Evolutionary conservation across 148 eudicot species (phyloP), one percentile per base, ranked within the genome.

Genomic region (Silene uniflora): DNA sequence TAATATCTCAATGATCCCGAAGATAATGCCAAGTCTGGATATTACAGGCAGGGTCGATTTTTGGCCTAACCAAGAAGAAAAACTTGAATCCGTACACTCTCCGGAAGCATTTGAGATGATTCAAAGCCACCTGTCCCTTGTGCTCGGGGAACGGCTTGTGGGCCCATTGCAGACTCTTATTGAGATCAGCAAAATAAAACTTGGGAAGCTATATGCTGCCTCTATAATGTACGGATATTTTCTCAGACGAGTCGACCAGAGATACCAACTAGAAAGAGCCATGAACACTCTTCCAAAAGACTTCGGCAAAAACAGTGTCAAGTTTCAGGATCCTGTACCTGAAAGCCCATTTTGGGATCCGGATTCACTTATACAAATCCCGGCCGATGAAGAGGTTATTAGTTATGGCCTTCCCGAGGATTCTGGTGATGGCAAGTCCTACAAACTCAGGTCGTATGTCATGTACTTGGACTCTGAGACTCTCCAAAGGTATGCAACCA

Each of bases 141-240:
- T 95, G 47, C 86, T 95, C 3, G 97, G 93, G 0, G 97, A 92
- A 42, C 89, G 93, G 2, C 81, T 79, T 12, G 89, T 88, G 69
- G 92, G 94, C 13, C 94, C 98, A 32, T 72, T 90, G 46, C 87
- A 86, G 63, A 76, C 81, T 52, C 70, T 84, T 4, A 75, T 91
- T 3, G 88, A 92, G 69, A 92, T 92, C 58, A 95, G 98, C 84
- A 95, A 95, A 80, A 79, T 95, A 32, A 91, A 95, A 80, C 94
- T 95, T 6, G 97, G 99, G 10, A 95, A 95, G 82, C 81, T 95
- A 3, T 95, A 95, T 64, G 99, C 99, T 66, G 99, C 98, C 67
- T 92, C 99, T 22, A 92, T 92, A 23, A 95, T 92, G 88, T 95
- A 95, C 61, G 99, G 99, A 0, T 95, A 95, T 78, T 95, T 95